Conservation (phyloP, 805 yeast genomes). For the Ogataea methanolica region DNA sequence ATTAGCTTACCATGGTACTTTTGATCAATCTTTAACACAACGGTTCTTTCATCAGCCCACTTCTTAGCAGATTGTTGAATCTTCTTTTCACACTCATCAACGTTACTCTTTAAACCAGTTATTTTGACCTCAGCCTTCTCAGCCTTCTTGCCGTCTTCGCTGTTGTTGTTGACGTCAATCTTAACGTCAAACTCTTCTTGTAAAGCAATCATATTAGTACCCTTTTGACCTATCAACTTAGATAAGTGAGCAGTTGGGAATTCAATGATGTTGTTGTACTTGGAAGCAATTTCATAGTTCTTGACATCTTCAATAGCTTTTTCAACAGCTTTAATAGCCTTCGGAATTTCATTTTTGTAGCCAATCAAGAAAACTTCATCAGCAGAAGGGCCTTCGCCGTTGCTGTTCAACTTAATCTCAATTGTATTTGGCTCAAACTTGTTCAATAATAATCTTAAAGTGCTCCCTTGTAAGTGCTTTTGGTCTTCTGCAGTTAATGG, state of each 20-base stretch:
- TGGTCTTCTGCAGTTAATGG: constrained; percentile 53
- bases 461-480: constrained; percentile 52
- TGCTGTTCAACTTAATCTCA: constrained; percentile 47
- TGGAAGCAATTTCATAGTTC: constrained; percentile 34
- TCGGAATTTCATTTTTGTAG: constrained; percentile 53
- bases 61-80: constrained; percentile 58
- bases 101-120: constrained; percentile 76
- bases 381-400: constrained; percentile 33
- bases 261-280: constrained; percentile 41
- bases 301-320: constrained; percentile 45
- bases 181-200: constrained; percentile 71
- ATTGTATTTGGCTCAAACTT: constrained; percentile 29
- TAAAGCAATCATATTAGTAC: constrained; percentile 63
- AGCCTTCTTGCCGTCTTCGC: constrained; percentile 40
- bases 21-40: constrained; percentile 63
- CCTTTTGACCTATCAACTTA: constrained; percentile 86
- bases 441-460: constrained; percentile 37
- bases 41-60: constrained; percentile 77
- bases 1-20: constrained; percentile 77
- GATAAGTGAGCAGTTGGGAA: constrained; percentile 69
- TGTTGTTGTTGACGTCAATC: constrained; percentile 61
- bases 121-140: constrained; percentile 50
- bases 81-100: constrained; percentile 61
- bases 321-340: constrained; percentile 48
- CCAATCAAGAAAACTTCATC: constrained; percentile 69